These are phyloP conservation scores for Chrysanthemum seticuspe DNA, from an alignment of 129 eudicot species.

Conservation along the genomic window DNA sequence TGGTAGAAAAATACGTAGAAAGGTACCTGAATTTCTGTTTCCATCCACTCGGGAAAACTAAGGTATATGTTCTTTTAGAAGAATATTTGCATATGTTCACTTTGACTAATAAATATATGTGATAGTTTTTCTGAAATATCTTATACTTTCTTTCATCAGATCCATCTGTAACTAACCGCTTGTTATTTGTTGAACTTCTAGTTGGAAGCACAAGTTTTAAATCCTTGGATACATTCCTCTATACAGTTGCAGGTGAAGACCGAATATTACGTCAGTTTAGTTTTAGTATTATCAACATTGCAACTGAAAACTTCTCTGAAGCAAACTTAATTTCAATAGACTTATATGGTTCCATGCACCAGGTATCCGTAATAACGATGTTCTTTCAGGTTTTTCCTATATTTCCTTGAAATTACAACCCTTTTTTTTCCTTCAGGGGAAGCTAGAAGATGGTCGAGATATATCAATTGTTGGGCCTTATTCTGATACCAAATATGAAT, in stretches of 20 bases:
- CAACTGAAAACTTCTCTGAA: constrained; percentile 22
- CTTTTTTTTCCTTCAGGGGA: no score
- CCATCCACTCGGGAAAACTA: not conserved
- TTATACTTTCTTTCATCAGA: no score
- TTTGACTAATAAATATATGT: not conserved
- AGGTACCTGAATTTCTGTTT: not conserved
- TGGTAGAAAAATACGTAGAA: not conserved
- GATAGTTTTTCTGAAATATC: no score
- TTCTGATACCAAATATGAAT: no score
- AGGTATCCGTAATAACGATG: constrained; percentile 10
- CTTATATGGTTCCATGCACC: not conserved
- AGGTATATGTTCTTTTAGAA: not conserved
- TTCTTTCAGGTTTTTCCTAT: no score
- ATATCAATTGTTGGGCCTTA: no score
- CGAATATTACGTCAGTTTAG: constrained; percentile 5
- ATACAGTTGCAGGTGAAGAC: not conserved
- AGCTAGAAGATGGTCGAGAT: no score
- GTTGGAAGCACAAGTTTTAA: not conserved
- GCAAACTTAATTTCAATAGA: not conserved
- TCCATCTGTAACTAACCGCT: not conserved
- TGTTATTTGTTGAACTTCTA: constrained; percentile 16
- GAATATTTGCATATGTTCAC: not conserved
- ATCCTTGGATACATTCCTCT: constrained; percentile 9
- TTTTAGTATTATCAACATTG: not conserved
- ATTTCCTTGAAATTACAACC: no score